Conservation (phyloP, 805 yeast species). For the Lipomyces anomalus region DNA sequence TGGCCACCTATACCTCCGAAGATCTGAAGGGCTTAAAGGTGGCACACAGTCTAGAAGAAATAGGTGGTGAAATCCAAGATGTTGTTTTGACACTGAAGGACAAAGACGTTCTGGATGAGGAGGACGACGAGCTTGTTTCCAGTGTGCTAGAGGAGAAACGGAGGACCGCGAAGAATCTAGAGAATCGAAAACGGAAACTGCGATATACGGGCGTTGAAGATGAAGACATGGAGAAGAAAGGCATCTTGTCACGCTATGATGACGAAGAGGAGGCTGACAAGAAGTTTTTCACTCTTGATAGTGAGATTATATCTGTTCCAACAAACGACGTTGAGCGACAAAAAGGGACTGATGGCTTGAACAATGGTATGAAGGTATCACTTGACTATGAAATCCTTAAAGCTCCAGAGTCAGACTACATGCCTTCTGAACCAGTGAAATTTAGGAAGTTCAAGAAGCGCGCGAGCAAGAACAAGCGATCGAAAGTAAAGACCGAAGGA, state of each 20-base stretch:
- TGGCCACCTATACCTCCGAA: conserved; percentile 25
- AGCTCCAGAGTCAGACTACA: conserved; percentile 30
- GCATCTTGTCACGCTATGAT: conserved; percentile 20
- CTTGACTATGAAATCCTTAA: conserved; percentile 25
- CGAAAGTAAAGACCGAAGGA: conserved; percentile 30
- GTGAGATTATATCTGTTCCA: conserved; percentile 11
- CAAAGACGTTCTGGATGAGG: conserved; percentile 30
- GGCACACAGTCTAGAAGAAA: conserved; percentile 43
- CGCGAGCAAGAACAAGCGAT: conserved; percentile 36
- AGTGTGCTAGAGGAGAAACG: conserved; percentile 37
- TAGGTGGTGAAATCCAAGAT: conserved; percentile 40
- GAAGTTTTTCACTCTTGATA: conserved; percentile 19
- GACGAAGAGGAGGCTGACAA: conserved; percentile 25
- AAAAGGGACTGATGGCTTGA: conserved; percentile 2
- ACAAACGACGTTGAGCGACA: conserved; percentile 3
- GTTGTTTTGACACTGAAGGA: conserved; percentile 57
- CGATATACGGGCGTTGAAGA: conserved; percentile 25
- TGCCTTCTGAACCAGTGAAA: conserved; percentile 31
- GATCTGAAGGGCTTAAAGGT: conserved; percentile 39
- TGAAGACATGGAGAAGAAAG: conserved; percentile 27
- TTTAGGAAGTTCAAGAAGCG: conserved; percentile 43
- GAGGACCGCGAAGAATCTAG: conserved; percentile 29
- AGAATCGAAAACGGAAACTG: conserved; percentile 13
- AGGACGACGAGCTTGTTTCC: conserved; percentile 38
- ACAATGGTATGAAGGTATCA: conserved; percentile 22